Conservation (phyloP, 2,329 filamentous ascomycete genomes). For the Xylaria hypoxylon region DNA sequence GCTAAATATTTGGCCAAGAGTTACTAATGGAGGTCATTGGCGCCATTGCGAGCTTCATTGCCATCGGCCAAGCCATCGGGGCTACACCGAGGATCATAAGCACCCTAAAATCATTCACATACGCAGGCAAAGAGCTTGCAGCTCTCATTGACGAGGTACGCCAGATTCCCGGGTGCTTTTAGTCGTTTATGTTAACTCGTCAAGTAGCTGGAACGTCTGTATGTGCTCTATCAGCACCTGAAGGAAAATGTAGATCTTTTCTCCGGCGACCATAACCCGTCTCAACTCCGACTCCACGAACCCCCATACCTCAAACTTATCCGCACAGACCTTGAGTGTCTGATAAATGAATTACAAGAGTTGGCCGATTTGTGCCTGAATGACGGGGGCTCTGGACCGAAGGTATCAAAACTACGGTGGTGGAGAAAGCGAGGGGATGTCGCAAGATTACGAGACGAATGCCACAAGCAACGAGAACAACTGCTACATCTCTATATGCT, state of each 20-base stretch:
- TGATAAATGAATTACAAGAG: constrained; percentile 2
- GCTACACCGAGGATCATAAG: constrained; percentile 35
- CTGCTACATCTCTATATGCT: constrained; percentile 1
- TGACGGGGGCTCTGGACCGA: not conserved
- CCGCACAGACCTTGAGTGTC: constrained; percentile 6
- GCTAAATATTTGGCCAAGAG: too few species aligned
- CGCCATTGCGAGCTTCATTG: constrained; percentile 40
- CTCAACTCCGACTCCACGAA: constrained; percentile 13
- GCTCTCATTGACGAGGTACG: constrained; percentile 34
- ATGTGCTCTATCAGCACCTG: constrained; percentile 20
- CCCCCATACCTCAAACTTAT: constrained; percentile 16
- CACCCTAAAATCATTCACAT: constrained; percentile 19
- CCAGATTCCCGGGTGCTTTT: too few species aligned
- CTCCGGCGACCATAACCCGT: constrained; percentile 2
- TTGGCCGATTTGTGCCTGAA: constrained; percentile 4
- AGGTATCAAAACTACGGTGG: constrained; percentile 21
- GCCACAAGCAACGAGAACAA: not conserved
- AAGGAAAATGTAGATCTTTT: constrained; percentile 28
- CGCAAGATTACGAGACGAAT: constrained; percentile 13
- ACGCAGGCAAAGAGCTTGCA: constrained; percentile 29
- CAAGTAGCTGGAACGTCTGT: constrained; percentile 26
- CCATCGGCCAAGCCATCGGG: constrained; percentile 39
- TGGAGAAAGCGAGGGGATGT: constrained; percentile 15
- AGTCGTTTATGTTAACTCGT: not conserved
- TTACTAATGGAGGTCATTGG: constrained; percentile 37